Evolutionary conservation across 306 rosid genomes (phyloP), one percentile per base, ranked within the genome.

Genomic region (Lagenaria siceraria): DNA sequence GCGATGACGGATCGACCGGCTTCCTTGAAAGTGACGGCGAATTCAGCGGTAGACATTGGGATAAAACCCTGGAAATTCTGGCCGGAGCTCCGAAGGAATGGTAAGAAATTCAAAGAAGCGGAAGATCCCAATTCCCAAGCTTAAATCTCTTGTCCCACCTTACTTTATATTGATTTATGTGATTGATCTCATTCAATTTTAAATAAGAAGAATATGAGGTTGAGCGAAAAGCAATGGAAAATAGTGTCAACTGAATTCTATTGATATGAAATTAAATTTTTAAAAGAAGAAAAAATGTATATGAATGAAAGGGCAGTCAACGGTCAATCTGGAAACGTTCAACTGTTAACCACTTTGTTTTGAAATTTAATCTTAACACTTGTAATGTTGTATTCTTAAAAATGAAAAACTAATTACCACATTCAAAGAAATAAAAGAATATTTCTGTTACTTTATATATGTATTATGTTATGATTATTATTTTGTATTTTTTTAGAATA

Each of bases 1-100:
- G 89, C 76, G 71, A 84, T 80, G 29, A 84, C 78, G 6, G 83
- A 72, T 43, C 70, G 82, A 14, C 83, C 76, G 10, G 89, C 76
- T 52, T 78, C 66, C 81, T 66, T 78, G 76, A 78, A 68, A 24
- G 58, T 42, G 55, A 42, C 48, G 31, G 76, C 81, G 43, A 78
- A 78, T 78, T 49, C 81, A 35, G 63, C 12, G 66, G 76, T 22
- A 17, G 81, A 65, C 81, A 78, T 78, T 17, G 54, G 49, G 19
- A 53, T 14, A 49, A 24, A 77, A 48, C 2, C 51, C 73, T 61
- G 14, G 15, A 53, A 77, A n/a, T 8, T 77, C 42, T 43, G 21
- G 36, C 63, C 65, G 46, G 68, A 35, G 38, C 36, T 76, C 55
- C 48, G 53, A 18, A 14, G 29, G 62, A 27, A 52, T 60, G 40